Conservation (phyloP, 129 eudicot species). For the sunflower (Helianthus annuus) region HanXRQr2.0-SUNRISE NC_035449.2:193816693-193817192, state of each 20-base stretch:
- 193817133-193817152: constrained; percentile 87
- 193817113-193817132: constrained; percentile 98
- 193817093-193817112: constrained; percentile 32
- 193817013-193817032: constrained; percentile 88
- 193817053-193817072: too few relatives aligned
- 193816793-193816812: too few relatives aligned
- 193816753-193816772: too few relatives aligned
- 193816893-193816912: background rate
- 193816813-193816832: constrained; percentile 99
- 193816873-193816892: background rate
- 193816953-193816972: constrained; percentile 98
- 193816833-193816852: constrained; percentile 97
- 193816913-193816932: constrained; percentile 46
- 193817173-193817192: constrained; percentile 99
- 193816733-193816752: too few relatives aligned
- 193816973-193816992: constrained; percentile 99
- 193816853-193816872: background rate
- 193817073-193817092: background rate
- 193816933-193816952: constrained; percentile 91
- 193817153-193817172: constrained; percentile 98
- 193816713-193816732: too few relatives aligned
- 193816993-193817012: constrained; percentile 97
- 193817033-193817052: constrained; percentile 58
- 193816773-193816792: too few relatives aligned
- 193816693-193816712: too few relatives aligned